These are phyloP conservation scores for Gnaphalium uliginosum DNA, from an alignment of 129 eudicot genomes.

Conservation along the genomic window DNA sequence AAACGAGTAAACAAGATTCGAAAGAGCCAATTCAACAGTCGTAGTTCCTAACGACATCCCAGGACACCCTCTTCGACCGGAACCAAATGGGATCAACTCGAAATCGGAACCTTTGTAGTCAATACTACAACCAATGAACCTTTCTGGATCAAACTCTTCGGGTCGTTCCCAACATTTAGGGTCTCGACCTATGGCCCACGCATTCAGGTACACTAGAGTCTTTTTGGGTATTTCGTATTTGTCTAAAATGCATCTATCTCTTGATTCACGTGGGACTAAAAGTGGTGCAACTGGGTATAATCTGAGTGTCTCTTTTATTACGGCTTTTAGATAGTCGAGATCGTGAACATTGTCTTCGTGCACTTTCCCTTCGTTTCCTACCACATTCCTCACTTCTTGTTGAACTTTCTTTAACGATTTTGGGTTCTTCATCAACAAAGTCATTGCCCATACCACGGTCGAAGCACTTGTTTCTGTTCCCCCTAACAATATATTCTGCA, in stretches of 20 bases:
- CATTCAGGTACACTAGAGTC: no score
- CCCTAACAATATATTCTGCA: slow-evolving; percentile 39
- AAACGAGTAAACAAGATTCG: background rate
- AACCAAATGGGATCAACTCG: slow-evolving; percentile 40
- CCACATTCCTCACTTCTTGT: slow-evolving; percentile 35
- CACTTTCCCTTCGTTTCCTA: slow-evolving; percentile 30
- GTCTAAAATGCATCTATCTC: no score
- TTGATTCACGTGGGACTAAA: no score
- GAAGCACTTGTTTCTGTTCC: slow-evolving; percentile 50
- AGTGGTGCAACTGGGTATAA: no score
- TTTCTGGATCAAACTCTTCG: slow-evolving; percentile 17
- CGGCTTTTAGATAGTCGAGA: background rate
- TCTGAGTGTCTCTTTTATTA: no score
- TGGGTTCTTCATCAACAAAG: slow-evolving; percentile 41
- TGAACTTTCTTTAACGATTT: slow-evolving; percentile 36
- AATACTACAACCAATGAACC: slow-evolving; percentile 30
- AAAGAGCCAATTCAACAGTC: slow-evolving; percentile 30
- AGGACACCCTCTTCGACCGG: slow-evolving; percentile 41
- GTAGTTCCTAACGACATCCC: slow-evolving; percentile 29
- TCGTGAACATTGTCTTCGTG: slow-evolving; percentile 32
- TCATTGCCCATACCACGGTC: slow-evolving; percentile 44
- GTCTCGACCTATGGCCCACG: no score
- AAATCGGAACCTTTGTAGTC: slow-evolving; percentile 38
- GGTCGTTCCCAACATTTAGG: no score
- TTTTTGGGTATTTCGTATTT: no score